phyloP scores from a whole-genome alignment of 148 eudicot species.

The Fagopyrum tataricum region DNA sequence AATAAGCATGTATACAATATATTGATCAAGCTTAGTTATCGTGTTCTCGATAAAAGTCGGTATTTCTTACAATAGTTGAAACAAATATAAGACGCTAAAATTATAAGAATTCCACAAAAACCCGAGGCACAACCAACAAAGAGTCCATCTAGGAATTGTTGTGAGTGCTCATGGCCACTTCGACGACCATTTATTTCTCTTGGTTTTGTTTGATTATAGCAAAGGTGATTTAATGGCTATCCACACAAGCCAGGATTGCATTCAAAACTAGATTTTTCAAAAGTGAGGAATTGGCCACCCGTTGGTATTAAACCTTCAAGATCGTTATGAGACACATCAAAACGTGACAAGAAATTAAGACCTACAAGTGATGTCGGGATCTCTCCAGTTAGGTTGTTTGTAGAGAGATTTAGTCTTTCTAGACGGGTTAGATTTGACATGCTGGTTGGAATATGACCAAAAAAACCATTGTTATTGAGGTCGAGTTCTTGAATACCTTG shows the following conservation, averaged over 20 bases:
- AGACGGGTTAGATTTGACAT: not conserved
- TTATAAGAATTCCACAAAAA: not conserved
- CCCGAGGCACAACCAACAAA: not conserved
- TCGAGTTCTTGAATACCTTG: not conserved
- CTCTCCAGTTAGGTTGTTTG: not conserved
- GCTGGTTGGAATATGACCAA: not conserved
- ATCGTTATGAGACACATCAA: not conserved
- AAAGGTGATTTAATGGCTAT: not conserved
- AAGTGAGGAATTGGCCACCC: not conserved
- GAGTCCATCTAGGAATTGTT: not conserved
- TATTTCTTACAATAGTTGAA: not conserved
- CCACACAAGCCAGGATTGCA: not conserved
- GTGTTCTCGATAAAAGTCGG: not conserved
- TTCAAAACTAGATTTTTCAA: not conserved
- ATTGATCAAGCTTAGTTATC: not conserved
- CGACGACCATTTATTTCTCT: not conserved
- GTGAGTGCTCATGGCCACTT: not conserved
- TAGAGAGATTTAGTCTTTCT: not conserved
- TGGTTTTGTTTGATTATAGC: not conserved
- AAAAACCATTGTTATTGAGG: not conserved
- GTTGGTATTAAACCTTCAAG: not conserved
- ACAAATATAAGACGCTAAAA: not conserved
- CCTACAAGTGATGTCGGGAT: not conserved
- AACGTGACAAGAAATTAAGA: not conserved
- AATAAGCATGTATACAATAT: too few species aligned